Base-by-base conservation (phyloP, 257 asterid species). In the Przewalskia tangutica region DNA sequence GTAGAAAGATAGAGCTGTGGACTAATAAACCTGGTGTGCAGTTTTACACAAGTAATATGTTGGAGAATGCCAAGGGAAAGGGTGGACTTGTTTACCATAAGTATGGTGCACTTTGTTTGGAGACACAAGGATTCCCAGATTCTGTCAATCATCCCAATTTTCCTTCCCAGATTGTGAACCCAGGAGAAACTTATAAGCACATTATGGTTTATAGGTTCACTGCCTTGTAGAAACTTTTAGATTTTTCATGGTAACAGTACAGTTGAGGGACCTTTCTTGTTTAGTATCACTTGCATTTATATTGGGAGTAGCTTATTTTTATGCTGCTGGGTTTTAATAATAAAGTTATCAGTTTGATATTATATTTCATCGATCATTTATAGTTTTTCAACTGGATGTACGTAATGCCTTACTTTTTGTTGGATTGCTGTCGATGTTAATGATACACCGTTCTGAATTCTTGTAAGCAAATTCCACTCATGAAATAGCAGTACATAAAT, bases 91-190 rank as follows among this genome's bases (percentile, higher is more conserved):
- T 88, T 32, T 95, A 95, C 58, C n/a, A 81, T 6, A 70, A 34
- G 14, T 77, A 92, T 83, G 93, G 82, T 8, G 99, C 83, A 0
- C 75, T 93, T 6, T 89, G 94, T 81, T 83, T 95, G 96, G 99
- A 95, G 86, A 89, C 97, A 6, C 99, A 91, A 27, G 98, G 98
- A 3, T 95, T 92, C 27, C 99, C 99, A 0, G 97, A 95, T 84
- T 80, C 99, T 5, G 97, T 95, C 6, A 93, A 95, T 80, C 98
- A 87, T 42, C 97, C 88, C 0, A 86, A 88, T 54, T 95, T 95
- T 14, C 99, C 99, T 13, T 90, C 97, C 0, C 97, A 93, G 86
- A 86, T 93, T 86, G 94, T 95, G 56, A 83, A 88, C 5, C 93
- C 92, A 1, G 97, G 95, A 23, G 88, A 88, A 78, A 85, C 23